These are phyloP conservation scores for Lentinula aciculospora DNA, from an alignment of 768 basidiomycete genomes.

Conservation along the genomic window DNA sequence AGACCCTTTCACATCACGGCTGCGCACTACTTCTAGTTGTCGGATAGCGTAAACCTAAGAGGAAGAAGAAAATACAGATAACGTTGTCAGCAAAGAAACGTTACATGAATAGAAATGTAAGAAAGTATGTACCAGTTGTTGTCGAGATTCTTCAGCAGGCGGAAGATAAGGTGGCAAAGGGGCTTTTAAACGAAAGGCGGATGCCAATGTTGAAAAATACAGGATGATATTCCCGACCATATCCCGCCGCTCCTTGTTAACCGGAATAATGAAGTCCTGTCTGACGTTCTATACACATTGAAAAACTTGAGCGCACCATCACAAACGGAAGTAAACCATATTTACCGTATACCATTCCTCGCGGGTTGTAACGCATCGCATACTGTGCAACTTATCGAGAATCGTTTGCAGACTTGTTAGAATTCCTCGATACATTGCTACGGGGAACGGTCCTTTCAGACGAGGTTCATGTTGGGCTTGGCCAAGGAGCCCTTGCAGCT, in stretches of 20 bases:
- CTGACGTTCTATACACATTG: conserved; percentile 59
- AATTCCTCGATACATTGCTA: conserved; percentile 76
- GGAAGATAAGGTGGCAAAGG: conserved; percentile 97
- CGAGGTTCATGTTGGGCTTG: conserved; percentile 93
- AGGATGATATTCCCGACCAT: conserved; percentile 96
- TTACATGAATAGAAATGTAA: neutral
- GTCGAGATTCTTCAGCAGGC: conserved; percentile 81
- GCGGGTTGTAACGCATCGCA: conserved; percentile 94
- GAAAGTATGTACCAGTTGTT: conserved; percentile 55
- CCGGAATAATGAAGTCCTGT: conserved; percentile 85
- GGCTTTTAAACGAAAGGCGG: conserved; percentile 78
- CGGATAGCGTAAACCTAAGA: conserved; percentile 76
- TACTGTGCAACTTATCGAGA: conserved; percentile 85
- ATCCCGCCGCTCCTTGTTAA: conserved; percentile 83
- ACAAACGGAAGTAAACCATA: neutral
- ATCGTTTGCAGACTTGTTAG: conserved; percentile 81
- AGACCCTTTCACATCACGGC: conserved; percentile 74
- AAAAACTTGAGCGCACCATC: neutral
- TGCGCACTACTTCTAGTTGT: conserved; percentile 81
- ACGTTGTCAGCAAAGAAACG: neutral
- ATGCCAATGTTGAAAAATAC: conserved; percentile 75
- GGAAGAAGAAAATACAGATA: neutral
- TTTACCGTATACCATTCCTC: conserved; percentile 89
- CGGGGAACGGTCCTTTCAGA: conserved; percentile 92
- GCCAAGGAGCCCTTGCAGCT: conserved; percentile 76